Evolutionary conservation across 164 flowering plant genomes (phyloP), one percentile per base, ranked within the genome.

Genomic region (Hamamelis virginiana): DNA sequence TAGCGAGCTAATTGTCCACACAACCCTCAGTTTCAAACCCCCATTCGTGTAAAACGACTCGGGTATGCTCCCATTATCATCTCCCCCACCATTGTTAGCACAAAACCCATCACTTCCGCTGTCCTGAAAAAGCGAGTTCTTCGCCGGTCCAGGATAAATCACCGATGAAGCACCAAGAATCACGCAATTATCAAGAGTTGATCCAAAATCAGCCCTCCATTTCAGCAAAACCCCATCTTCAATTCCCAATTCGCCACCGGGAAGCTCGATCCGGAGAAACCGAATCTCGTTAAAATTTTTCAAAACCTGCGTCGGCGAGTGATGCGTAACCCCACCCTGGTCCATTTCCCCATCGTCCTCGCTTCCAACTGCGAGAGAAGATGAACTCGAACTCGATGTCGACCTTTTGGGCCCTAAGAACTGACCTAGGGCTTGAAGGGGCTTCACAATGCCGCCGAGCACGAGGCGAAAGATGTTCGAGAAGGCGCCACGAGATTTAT

Each of bases 31-130:
- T 68, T 92, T 92, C 71, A 92, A 66, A 0, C 95, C 97, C 9
- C 98, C 98, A 69, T 91, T 90, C 0, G 97, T 90, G 80, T 90
- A 92, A 75, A 94, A 94, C 18, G 96, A 84, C 27, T 94, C 97
- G 0, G 98, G 97, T 23, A 92, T 90, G 76, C 87, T 89, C 56
- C 94, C 98, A 74, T 88, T 89, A 68, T 94, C 97, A 4, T 89
- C 90, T 9, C 60, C 75, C 8, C 60, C 75, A 25, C 26, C 70
- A 50, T 53, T 51, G 9, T 22, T 46, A 9, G 64, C 61, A 53
- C 74, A 68, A 66, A 51, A 13, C 33, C 48, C 72, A 52, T 69
- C 74, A 6, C 19, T 27, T 23, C 70, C 74, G 66, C 59, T 64
- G 11, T 74, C 77, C n/a, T 28, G 14, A 13, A 26, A 55, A 5